Evolutionary conservation across 352 stramenopile genomes (phyloP).

Genomic region (Pythium myriotylum): DNA sequence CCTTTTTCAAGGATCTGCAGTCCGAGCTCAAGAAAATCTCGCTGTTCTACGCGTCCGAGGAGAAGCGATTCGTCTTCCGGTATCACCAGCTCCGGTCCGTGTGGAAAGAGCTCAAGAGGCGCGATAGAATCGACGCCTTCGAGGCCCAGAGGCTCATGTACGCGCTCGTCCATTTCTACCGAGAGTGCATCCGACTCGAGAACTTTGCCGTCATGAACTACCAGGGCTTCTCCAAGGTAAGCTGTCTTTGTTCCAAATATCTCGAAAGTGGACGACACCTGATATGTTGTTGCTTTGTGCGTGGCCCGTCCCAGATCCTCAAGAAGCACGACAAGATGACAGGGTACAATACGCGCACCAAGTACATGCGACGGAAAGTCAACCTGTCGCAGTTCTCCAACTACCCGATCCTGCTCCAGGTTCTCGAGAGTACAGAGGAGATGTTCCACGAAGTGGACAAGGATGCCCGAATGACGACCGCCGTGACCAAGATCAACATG

Average conservation of each 20-base stretch:
- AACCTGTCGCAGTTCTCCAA: constrained; percentile 80
- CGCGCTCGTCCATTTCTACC: constrained; percentile 83
- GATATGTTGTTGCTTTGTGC: background rate
- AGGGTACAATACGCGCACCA: constrained; percentile 82
- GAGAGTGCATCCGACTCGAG: constrained; percentile 77
- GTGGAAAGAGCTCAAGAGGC: constrained; percentile 64
- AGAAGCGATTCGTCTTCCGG: constrained; percentile 72
- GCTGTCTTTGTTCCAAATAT: background rate
- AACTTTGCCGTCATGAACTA: constrained; percentile 89
- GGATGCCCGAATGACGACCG: constrained; percentile 50
- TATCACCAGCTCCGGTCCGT: constrained; percentile 75
- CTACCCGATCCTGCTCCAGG: constrained; percentile 72
- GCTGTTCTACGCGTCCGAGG: constrained; percentile 73
- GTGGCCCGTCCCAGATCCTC: constrained; percentile 44
- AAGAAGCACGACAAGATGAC: constrained; percentile 89
- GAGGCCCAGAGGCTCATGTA: constrained; percentile 78
- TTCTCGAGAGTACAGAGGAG: constrained; percentile 76
- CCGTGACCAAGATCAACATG: constrained; percentile 60
- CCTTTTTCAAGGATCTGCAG: constrained; percentile 80
- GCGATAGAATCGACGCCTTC: constrained; percentile 37
- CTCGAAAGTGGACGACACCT: background rate
- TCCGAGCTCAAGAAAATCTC: constrained; percentile 81
- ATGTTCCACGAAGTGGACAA: constrained; percentile 80
- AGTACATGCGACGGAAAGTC: constrained; percentile 85
- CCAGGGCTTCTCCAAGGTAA: constrained; percentile 84